These are phyloP conservation scores for Ogataea glucozyma DNA, from an alignment of 805 yeast genomes.

Conservation along the genomic window DNA sequence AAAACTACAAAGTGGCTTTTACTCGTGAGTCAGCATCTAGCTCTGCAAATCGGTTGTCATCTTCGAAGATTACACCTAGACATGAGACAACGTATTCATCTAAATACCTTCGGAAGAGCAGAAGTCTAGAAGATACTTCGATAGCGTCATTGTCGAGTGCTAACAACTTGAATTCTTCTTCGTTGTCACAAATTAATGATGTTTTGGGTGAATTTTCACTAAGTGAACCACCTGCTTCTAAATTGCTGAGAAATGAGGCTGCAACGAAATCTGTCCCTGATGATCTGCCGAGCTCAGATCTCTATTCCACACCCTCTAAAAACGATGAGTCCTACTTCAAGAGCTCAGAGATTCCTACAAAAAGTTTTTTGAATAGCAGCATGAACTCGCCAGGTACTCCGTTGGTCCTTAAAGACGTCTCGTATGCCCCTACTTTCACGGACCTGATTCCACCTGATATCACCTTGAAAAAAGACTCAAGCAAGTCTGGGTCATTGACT, in stretches of 20 bases:
- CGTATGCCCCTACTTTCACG: slow-evolving; percentile 23
- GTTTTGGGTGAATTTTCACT: slow-evolving; percentile 9
- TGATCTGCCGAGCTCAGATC: not conserved
- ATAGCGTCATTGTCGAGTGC: slow-evolving; percentile 4
- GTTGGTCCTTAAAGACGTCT: slow-evolving; percentile 22
- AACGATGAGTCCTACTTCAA: slow-evolving; percentile 21
- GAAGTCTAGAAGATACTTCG: slow-evolving; percentile 25
- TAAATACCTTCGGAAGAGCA: slow-evolving; percentile 26
- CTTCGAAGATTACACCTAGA: not conserved
- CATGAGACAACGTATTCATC: slow-evolving; percentile 20
- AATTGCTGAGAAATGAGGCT: not conserved
- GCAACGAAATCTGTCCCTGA: not conserved
- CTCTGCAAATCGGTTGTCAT: not conserved
- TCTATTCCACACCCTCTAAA: slow-evolving; percentile 22
- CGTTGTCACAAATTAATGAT: slow-evolving; percentile 6
- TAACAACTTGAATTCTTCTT: slow-evolving; percentile 2
- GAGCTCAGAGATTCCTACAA: slow-evolving; percentile 8
- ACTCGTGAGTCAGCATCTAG: slow-evolving; percentile 1
- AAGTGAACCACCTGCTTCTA: slow-evolving; percentile 11
- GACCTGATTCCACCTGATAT: slow-evolving; percentile 20
- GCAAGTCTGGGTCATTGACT: not conserved
- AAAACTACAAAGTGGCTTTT: slow-evolving; percentile 57
- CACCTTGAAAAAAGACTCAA: slow-evolving; percentile 8
- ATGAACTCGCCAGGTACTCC: slow-evolving; percentile 30
- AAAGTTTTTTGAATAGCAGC: slow-evolving; percentile 12